Evolutionary conservation across 768 basidiomycete species (phyloP), one percentile per base, ranked within the genome.

Genomic region (Mycena pura): DNA sequence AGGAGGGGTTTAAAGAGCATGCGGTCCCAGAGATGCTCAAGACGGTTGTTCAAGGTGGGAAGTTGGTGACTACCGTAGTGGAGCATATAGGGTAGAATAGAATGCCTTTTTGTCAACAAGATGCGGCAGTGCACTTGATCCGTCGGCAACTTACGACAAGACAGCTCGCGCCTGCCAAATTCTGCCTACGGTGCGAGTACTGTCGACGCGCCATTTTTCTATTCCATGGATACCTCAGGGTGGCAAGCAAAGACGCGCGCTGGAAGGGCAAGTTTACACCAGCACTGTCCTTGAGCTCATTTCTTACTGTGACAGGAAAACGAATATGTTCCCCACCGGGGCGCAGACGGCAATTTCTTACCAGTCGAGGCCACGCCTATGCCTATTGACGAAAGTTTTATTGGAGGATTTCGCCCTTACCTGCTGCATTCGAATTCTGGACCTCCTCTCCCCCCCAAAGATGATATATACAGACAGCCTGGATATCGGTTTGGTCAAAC

Each of bases 11-110:
- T 68, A 85, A 85, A 62, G 97, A 99, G 74, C 87, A 88, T 64
- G 83, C 96, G 1, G 79, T 99, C 19, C 96, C 97, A 0, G 97
- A 99, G 78, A 99, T 97, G 93, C 81, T 99, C 75, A 93, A 86
- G 82, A 93, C 92, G 19, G 83, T 87, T 32, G 80, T 99, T 25
- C 78, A 86, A 70, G 78, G 84, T 62, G 96, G 96, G 11, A 96
- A 91, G 75, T 77, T 99, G 58, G 84, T 95, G 34, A 98, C 96
- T 17, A 88, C 80, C 13, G 86, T 97, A 25, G 91, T 99, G 9
- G 95, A 99, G 74, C 96, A 99, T 67, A 76, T 77, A 67, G 89
- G 89, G 41, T 91, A 74, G 29, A 27, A 22, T n/a, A n/a, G n/a
- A n/a, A n/a, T n/a, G n/a, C n/a, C n/a, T 34, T 50, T n/a, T 45